Base-by-base conservation (phyloP, 2,329 filamentous ascomycete species). In the Trichoderma arundinaceum region DNA sequence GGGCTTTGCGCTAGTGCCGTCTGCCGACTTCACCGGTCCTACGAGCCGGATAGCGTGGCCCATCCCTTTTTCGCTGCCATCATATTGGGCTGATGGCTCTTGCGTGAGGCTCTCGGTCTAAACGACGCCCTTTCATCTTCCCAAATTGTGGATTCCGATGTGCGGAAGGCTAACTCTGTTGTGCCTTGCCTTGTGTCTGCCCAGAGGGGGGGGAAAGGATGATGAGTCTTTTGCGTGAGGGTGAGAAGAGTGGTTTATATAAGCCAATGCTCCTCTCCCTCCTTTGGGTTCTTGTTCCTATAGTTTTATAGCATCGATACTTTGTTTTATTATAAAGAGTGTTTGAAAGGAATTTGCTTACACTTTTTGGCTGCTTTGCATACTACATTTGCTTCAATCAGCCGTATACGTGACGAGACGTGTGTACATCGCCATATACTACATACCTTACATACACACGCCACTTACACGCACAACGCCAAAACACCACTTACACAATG, bases 401-500 rank as follows among this genome's bases (percentile, higher is more conserved):
- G 22, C 4, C 22, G 22, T 28, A 28, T 28, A 28, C 2, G 22
- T 28, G 22, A 28, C 2, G 4, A 28, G 22, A 28, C 22, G 2
- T 28, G 22, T 28, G 22, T 4, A 28, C 4, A 28, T 28, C 22
- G 22, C 22, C 22, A 28, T 28, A 28, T 28, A 28, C 22, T 28
- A 28, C 22, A n/a, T 9, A 49, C 38, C 17, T 1, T 17, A 54
- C 52, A 28, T 33, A 54, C 33, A 39, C 35, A 17, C 10, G 4
- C 13, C 28, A 38, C 35, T 38, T 38, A 38, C 35, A 38, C 35
- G 22, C 22, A 28, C 44, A 48, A 7, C 17, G 22, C 6, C 41
- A n/a, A 43, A 49, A 49, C 9, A 32, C 44, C 44, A 60, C 57
- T 60, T 60, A 60, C 43, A 39, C 57, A 48, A 60, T 48, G 44